phyloP scores from a whole-genome alignment of 1,284 basidiomycete genomes.

The Puccinia novopanici region DNA sequence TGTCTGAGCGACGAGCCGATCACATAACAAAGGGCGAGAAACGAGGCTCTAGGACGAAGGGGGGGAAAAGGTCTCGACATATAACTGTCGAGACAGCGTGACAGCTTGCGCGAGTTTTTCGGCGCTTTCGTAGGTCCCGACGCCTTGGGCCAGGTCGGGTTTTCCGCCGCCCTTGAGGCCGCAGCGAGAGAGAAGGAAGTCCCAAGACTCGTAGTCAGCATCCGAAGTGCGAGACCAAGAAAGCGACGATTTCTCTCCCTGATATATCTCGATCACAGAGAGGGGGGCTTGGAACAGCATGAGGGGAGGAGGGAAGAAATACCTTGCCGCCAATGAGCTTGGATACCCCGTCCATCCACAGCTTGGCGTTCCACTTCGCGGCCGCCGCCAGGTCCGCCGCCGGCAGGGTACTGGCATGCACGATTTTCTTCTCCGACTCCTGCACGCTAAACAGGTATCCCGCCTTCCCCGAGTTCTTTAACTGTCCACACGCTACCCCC shows the following conservation, averaged over 20 bases:
- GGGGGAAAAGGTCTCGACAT: neutral
- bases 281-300: neutral
- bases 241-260: neutral
- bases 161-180: constrained; percentile 78
- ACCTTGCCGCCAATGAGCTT: constrained; percentile 86
- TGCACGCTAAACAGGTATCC: constrained; percentile 87
- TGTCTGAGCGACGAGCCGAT: no score
- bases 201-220: constrained; percentile 13
- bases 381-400: neutral
- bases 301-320: constrained; percentile 39
- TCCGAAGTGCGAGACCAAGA: no score
- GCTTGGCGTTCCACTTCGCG: constrained; percentile 67
- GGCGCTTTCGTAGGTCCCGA: constrained; percentile 67
- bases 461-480: constrained; percentile 75
- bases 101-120: constrained; percentile 73
- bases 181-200: constrained; percentile 20
- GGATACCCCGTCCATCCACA: constrained; percentile 76
- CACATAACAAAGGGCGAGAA: no score
- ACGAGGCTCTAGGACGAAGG: no score
- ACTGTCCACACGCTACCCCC: constrained; percentile 43
- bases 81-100: constrained; percentile 52
- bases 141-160: constrained; percentile 82
- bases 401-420: constrained; percentile 84
- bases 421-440: constrained; percentile 68
- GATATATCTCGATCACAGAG: neutral